These are phyloP conservation scores for Lipomyces oligophaga DNA, from an alignment of 805 yeast genomes.

Conservation along the genomic window DNA sequence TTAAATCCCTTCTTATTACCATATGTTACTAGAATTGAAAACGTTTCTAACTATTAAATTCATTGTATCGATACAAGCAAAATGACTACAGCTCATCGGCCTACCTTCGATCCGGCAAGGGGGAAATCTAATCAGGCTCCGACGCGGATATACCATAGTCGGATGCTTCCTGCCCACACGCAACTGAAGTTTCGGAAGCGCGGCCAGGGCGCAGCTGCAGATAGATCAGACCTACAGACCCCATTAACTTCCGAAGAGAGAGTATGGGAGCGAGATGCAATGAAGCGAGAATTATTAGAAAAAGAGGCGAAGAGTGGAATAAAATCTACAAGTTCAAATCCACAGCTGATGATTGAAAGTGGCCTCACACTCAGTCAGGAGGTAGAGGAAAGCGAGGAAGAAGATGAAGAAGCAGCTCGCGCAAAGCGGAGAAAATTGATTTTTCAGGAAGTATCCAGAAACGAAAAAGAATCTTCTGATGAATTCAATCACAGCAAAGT, in stretches of 20 bases:
- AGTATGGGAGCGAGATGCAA: conserved; percentile 26
- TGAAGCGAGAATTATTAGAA: conserved; percentile 31
- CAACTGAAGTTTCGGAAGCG: conserved; percentile 47
- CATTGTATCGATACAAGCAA: no score
- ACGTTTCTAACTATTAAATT: no score
- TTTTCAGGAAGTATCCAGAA: conserved; percentile 24
- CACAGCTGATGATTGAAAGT: conserved; percentile 13
- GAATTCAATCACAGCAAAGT: conserved; percentile 14
- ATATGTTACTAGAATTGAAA: no score
- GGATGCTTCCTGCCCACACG: conserved; percentile 54
- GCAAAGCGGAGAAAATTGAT: conserved; percentile 22
- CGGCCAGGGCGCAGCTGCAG: conserved; percentile 38
- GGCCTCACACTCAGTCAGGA: conserved; percentile 1
- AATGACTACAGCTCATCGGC: conserved; percentile 72
- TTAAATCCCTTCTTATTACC: not conserved
- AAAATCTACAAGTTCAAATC: not conserved
- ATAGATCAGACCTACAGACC: conserved; percentile 19
- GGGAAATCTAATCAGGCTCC: conserved; percentile 46
- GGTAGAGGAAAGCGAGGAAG: conserved; percentile 3
- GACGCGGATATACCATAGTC: conserved; percentile 51
- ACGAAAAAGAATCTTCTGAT: conserved; percentile 8
- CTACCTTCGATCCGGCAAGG: conserved; percentile 62
- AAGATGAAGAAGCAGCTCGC: conserved; percentile 12
- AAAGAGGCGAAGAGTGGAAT: conserved; percentile 28
- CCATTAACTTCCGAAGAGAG: conserved; percentile 17